These are phyloP conservation scores for Suillus ampliporus DNA, from an alignment of 768 basidiomycete genomes.

Conservation along the genomic window DNA sequence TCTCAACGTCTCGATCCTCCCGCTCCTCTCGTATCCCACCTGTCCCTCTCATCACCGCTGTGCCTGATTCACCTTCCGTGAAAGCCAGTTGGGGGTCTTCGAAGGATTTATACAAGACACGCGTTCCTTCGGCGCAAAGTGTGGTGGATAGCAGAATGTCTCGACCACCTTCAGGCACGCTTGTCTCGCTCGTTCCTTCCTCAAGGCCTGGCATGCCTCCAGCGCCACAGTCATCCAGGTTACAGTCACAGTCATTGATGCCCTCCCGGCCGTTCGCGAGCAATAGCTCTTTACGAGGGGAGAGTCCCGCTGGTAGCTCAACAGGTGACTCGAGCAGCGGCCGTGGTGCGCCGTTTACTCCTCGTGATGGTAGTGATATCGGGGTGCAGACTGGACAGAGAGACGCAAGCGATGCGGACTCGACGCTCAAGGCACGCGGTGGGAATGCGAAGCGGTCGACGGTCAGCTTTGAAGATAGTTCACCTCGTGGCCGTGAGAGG, in stretches of 20 bases:
- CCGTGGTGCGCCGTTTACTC: conserved; percentile 69
- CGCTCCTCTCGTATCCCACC: conserved; percentile 34
- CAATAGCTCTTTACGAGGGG: conserved; percentile 43
- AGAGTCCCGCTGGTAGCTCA: conserved; percentile 79
- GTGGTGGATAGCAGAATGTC: conserved; percentile 18
- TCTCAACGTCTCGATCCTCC: conserved; percentile 28
- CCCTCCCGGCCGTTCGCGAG: conserved; percentile 63
- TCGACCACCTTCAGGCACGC: conserved; percentile 16
- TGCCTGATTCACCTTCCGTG: conserved; percentile 39
- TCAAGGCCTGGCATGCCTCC: conserved; percentile 14
- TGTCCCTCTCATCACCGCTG: conserved; percentile 37
- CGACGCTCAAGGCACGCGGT: conserved; percentile 34
- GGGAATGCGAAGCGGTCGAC: conserved; percentile 59
- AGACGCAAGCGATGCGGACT: conserved; percentile 27
- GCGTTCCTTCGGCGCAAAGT: conserved; percentile 19
- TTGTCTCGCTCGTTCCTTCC: conserved; percentile 15
- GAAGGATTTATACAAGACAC: conserved; percentile 15
- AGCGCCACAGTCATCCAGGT: conserved; percentile 24
- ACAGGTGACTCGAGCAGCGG: conserved; percentile 86
- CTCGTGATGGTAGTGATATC: conserved; percentile 77
- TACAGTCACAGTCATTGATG: conserved; percentile 25
- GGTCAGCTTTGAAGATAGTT: conserved; percentile 70
- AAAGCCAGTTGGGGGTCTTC: conserved; percentile 22
- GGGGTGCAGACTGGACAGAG: conserved; percentile 27
- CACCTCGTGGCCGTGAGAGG: conserved; percentile 35